Conservation (phyloP, 2,329 filamentous ascomycete species). For the Botryotinia globosa region DNA sequence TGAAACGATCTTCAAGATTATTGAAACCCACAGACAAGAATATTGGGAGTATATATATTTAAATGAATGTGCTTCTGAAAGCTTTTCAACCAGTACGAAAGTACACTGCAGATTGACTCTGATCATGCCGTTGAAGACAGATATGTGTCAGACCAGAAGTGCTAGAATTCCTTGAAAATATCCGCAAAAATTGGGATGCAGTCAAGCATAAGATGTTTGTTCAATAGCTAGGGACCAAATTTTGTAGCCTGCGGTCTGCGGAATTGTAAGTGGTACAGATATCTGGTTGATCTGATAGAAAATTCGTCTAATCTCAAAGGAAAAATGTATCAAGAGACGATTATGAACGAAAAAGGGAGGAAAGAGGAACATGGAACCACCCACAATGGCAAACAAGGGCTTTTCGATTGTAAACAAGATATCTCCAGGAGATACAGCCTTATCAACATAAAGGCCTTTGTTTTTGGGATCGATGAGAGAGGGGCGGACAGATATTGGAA, state of each 20-base stretch:
- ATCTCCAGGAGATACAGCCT: background rate
- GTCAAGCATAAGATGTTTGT: background rate
- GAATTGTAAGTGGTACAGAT: no score
- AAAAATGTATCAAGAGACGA: background rate
- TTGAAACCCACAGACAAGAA: no score
- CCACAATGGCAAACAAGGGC: background rate
- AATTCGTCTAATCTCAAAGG: background rate
- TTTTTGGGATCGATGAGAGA: background rate
- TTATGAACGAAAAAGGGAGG: background rate
- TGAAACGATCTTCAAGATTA: no score
- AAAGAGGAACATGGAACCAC: background rate
- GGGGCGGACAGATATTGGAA: background rate
- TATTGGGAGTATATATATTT: no score
- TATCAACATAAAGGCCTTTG: background rate
- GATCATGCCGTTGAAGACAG: background rate
- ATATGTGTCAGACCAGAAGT: no score
- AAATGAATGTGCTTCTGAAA: background rate
- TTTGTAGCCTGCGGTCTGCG: no score
- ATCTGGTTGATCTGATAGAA: no score
- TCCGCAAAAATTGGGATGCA: background rate
- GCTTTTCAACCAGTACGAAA: background rate
- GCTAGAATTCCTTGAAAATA: background rate
- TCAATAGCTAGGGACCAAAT: background rate
- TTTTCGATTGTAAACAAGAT: background rate
- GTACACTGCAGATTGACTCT: background rate